A percentile compares a stretch with the other conserved stretches of the same genome.
phyloP scores from a whole-genome alignment of 2,329 filamentous ascomycete genomes.

The Alternaria brassicae region DNA sequence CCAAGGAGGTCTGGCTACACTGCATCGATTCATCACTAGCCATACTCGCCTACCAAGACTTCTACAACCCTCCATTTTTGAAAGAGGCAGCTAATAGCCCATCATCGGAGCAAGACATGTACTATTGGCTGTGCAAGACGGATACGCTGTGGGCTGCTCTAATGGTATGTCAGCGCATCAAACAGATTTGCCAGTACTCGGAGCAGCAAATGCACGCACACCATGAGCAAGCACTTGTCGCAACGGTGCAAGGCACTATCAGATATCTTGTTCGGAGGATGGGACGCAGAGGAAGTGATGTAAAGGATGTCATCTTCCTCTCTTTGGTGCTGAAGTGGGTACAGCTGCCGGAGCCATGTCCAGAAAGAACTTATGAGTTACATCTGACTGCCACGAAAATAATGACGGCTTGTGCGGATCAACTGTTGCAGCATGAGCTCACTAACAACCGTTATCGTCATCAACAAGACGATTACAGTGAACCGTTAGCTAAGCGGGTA shows the following conservation, averaged over 20 bases:
- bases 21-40: constrained; percentile 29
- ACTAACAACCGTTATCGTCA: constrained; percentile 2
- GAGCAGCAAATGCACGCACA: neutral
- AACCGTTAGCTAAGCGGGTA: neutral
- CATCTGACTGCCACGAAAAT: constrained; percentile 12
- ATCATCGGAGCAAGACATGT: constrained; percentile 31
- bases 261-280: constrained; percentile 21
- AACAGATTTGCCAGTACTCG: constrained; percentile 4
- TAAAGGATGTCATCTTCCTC: constrained; percentile 32
- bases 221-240: constrained; percentile 6
- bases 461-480: constrained; percentile 2
- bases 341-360: constrained; percentile 7
- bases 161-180: constrained; percentile 41
- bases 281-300: constrained; percentile 25
- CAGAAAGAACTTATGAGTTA: constrained; percentile 4
- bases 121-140: constrained; percentile 37
- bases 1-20: constrained; percentile 18
- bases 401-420: constrained; percentile 23
- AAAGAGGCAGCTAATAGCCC: constrained; percentile 1
- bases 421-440: constrained; percentile 16
- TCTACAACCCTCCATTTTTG: constrained; percentile 17
- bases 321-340: constrained; percentile 26
- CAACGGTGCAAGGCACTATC: constrained; percentile 22
- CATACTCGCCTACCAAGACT: constrained; percentile 30
- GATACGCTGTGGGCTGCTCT: constrained; percentile 44